Evolutionary conservation across 139 green algal genomes (phyloP).

Genomic region (Spirogloea muscicola): DNA sequence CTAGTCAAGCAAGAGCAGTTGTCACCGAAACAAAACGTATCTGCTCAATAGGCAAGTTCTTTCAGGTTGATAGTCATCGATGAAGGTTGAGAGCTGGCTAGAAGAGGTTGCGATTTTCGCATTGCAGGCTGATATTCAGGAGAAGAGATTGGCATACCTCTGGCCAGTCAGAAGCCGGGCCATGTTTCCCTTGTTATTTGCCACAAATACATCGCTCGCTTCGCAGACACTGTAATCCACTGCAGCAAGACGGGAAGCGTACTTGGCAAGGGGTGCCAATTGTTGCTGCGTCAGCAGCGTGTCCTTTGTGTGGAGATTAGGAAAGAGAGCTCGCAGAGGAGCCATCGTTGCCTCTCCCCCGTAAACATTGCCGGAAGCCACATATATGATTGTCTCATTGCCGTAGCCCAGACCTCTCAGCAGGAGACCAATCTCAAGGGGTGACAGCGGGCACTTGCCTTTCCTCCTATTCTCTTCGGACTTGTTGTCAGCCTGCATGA

Average conservation of each 20-base stretch:
- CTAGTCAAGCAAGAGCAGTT: too few species aligned
- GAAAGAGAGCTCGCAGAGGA: slow-evolving; percentile 9
- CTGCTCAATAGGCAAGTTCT: too few species aligned
- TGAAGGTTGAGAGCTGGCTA: too few species aligned
- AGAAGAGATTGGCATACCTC: too few species aligned
- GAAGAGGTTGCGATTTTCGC: too few species aligned
- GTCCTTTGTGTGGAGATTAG: slow-evolving; percentile 19
- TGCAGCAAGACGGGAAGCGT: slow-evolving; percentile 18
- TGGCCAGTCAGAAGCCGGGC: slow-evolving; percentile 14
- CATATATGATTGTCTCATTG: slow-evolving; percentile 23
- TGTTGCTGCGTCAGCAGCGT: slow-evolving; percentile 13
- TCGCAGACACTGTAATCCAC: slow-evolving; percentile 37
- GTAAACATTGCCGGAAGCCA: slow-evolving; percentile 33
- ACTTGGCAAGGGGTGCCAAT: not conserved
- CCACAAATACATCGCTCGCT: slow-evolving; percentile 37
- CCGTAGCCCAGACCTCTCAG: slow-evolving; percentile 18
- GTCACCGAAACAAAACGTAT: too few species aligned
- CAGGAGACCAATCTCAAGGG: slow-evolving; percentile 14
- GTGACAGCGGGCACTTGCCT: slow-evolving; percentile 27
- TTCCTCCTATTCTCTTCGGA: too few species aligned
- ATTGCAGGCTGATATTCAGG: too few species aligned
- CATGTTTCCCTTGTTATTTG: slow-evolving; percentile 41
- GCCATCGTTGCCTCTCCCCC: slow-evolving; percentile 22
- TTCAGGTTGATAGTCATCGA: too few species aligned
- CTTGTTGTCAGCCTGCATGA: too few species aligned